Evolutionary conservation across 2,329 filamentous ascomycete species (phyloP).

Genomic region (Penicillium hesseltinei): DNA sequence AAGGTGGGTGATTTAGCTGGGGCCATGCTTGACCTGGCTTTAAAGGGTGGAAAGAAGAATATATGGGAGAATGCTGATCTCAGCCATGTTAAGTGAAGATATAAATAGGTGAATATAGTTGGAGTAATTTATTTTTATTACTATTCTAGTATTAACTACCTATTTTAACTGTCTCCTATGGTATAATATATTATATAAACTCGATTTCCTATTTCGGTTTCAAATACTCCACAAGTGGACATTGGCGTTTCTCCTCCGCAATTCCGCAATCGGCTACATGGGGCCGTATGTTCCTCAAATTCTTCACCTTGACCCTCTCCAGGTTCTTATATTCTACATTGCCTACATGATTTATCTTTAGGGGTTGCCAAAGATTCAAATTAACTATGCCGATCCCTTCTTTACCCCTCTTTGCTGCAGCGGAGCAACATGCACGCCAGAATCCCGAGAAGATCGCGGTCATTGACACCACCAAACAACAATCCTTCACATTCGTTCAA

Average conservation of each 20-base stretch:
- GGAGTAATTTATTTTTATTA: background rate
- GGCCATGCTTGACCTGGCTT: constrained; percentile 15
- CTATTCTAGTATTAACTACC: background rate
- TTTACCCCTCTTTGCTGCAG: constrained; percentile 41
- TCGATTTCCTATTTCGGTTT: background rate
- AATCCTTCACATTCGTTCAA: constrained; percentile 43
- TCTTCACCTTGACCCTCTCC: background rate
- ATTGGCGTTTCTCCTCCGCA: constrained; percentile 1
- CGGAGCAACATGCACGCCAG: constrained; percentile 34
- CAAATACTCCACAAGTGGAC: background rate
- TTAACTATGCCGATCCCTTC: constrained; percentile 33
- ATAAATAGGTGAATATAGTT: background rate
- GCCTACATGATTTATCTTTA: background rate
- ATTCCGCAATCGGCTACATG: constrained; percentile 4
- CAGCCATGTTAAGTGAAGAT: background rate
- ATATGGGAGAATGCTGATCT: constrained; percentile 18
- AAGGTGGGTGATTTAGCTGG: constrained; percentile 14
- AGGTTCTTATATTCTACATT: background rate
- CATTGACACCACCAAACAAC: constrained; percentile 38
- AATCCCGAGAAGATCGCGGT: constrained; percentile 39
- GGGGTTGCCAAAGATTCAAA: background rate
- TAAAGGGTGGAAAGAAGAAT: constrained; percentile 12
- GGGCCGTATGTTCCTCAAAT: background rate
- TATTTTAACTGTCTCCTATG: background rate
- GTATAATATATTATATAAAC: background rate